phyloP scores from a whole-genome alignment of 345 rosid species.

The Crucihimalaya himalaica region DNA sequence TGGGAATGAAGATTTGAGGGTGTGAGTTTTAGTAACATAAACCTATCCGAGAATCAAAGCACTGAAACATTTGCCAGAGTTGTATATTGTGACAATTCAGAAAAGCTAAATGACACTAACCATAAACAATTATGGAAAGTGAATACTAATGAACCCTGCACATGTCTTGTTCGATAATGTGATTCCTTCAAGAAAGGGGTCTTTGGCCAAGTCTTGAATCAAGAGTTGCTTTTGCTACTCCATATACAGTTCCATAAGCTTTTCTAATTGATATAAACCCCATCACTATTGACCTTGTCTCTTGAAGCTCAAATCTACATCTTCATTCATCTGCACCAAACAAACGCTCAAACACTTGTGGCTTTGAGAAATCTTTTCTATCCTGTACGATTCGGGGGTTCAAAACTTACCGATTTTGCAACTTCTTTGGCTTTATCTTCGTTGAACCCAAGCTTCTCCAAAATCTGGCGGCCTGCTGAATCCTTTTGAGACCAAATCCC shows the following conservation, averaged over 20 bases:
- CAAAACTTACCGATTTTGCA: slow-evolving; percentile 56
- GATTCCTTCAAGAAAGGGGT: slow-evolving; percentile 5
- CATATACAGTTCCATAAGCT: slow-evolving; percentile 19
- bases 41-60: slow-evolving; percentile 2
- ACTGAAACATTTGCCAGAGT: neutral
- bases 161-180: neutral
- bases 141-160: slow-evolving; percentile 7
- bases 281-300: slow-evolving; percentile 36
- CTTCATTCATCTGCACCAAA: slow-evolving; percentile 63
- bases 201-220: slow-evolving; percentile 19
- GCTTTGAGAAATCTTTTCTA: slow-evolving; percentile 1
- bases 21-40: neutral
- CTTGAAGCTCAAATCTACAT: slow-evolving; percentile 50
- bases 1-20: neutral
- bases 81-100: slow-evolving; percentile 5
- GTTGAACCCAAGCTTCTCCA: slow-evolving; percentile 66
- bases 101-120: slow-evolving; percentile 14
- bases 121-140: neutral
- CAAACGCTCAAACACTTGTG: slow-evolving; percentile 1
- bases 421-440: slow-evolving; percentile 86
- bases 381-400: neutral
- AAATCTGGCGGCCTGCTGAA: slow-evolving; percentile 74
- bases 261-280: slow-evolving; percentile 2
- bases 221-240: slow-evolving; percentile 35
- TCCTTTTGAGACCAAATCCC: slow-evolving; percentile 81